Percentiles rank a stretch among this genome's conserved stretches.
Conservation (phyloP, 805 yeast genomes). For the Cyberlindnera euphorbiiphila region DNA sequence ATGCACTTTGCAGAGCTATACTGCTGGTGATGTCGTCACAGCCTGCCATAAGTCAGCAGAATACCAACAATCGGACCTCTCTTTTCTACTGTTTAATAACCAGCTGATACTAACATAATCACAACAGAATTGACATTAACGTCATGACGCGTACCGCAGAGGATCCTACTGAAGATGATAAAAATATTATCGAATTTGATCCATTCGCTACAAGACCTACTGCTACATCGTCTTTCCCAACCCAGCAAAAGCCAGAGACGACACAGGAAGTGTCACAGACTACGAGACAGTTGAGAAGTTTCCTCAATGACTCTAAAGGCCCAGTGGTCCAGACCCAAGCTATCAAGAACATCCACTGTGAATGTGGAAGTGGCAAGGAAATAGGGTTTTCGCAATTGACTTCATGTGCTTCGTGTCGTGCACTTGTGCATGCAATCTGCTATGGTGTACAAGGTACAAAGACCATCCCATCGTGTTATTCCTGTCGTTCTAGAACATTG, state of each 20-base stretch:
- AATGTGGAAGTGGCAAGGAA: slow-evolving; percentile 31
- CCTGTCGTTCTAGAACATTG: slow-evolving; percentile 25
- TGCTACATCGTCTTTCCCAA: too few relatives aligned
- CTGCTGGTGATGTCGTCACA: slow-evolving; percentile 33
- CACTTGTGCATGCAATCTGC: slow-evolving; percentile 32
- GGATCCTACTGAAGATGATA: neutral
- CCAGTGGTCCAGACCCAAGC: slow-evolving; percentile 31
- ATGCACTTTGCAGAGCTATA: slow-evolving; percentile 6
- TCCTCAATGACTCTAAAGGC: slow-evolving; percentile 26
- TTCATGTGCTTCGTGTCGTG: slow-evolving; percentile 31
- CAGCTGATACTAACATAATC: slow-evolving; percentile 8
- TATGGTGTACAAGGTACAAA: slow-evolving; percentile 28
- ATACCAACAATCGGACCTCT: neutral
- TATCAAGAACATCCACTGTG: slow-evolving; percentile 10
- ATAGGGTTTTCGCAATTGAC: slow-evolving; percentile 10
- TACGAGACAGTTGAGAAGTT: slow-evolving; percentile 28
- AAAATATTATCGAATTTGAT: slow-evolving; percentile 18
- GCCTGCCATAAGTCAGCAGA: slow-evolving; percentile 26
- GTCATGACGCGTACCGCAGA: slow-evolving; percentile 27
- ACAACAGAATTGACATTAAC: slow-evolving; percentile 24
- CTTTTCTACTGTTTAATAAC: neutral
- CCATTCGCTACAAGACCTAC: slow-evolving; percentile 16
- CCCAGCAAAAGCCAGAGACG: neutral
- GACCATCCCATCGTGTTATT: slow-evolving; percentile 24
- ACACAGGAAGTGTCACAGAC: slow-evolving; percentile 31